Conservation (phyloP, 352 stramenopile genomes). For the Sclerospora graminicola region DNA sequence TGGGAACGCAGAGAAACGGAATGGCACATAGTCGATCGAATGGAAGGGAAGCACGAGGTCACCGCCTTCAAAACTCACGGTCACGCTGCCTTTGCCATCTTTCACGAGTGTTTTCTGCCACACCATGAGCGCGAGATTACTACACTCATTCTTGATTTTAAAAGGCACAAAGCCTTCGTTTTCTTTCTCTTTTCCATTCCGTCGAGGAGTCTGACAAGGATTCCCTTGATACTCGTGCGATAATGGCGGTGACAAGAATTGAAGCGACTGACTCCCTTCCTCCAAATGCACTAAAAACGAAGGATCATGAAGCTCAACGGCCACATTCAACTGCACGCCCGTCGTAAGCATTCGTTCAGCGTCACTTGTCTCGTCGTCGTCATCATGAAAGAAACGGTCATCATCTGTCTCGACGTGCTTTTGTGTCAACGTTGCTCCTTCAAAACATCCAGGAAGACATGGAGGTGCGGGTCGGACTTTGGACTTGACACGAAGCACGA, state of each 20-base stretch:
- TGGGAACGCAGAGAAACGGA: constrained; percentile 48
- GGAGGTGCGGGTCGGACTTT: constrained; percentile 33
- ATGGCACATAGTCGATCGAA: constrained; percentile 72
- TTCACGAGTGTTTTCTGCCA: constrained; percentile 70
- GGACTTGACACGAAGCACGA: constrained; percentile 62
- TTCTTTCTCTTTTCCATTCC: constrained; percentile 29
- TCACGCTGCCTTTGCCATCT: constrained; percentile 35
- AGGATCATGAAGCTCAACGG: constrained; percentile 70
- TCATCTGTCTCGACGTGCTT: constrained; percentile 22
- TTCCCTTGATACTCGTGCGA: constrained; percentile 19
- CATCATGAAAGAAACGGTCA: constrained; percentile 24
- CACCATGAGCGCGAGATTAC: constrained; percentile 56
- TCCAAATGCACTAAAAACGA: constrained; percentile 59
- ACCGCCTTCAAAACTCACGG: constrained; percentile 47
- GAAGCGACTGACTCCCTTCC: constrained; percentile 20
- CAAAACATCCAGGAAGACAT: constrained; percentile 33
- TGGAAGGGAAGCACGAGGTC: constrained; percentile 68
- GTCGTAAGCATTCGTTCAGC: constrained; percentile 25
- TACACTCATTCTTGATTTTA: constrained; percentile 80
- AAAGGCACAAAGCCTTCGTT: constrained; percentile 61
- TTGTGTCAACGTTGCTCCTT: constrained; percentile 13
- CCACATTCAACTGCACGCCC: constrained; percentile 57
- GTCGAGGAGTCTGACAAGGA: constrained; percentile 15
- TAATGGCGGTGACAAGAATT: constrained; percentile 19
- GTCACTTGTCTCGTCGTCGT: constrained; percentile 27